phyloP scores from a whole-genome alignment of 805 yeast genomes.

The Monosporozyma yasuniensis region DNA sequence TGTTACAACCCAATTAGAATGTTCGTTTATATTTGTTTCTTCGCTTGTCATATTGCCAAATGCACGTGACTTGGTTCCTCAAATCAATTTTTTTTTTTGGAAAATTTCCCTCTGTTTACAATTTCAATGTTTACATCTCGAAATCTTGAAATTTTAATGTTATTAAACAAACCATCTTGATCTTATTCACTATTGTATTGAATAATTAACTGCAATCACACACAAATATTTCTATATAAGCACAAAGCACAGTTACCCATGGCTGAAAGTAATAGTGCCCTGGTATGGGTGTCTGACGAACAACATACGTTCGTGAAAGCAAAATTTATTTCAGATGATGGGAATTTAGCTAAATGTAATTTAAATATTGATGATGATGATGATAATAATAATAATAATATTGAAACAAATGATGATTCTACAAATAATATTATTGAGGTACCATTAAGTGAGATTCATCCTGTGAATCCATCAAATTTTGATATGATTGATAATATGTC shows the following conservation, averaged over 20 bases:
- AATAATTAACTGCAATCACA: no score
- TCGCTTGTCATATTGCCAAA: no score
- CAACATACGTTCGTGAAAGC: conserved; percentile 24
- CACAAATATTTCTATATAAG: background rate
- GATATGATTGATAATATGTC: conserved; percentile 94
- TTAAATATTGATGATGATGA: conserved; percentile 13
- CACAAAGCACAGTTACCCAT: background rate
- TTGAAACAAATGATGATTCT: conserved; percentile 9
- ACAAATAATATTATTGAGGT: conserved; percentile 7
- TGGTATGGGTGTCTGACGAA: conserved; percentile 29
- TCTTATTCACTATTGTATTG: background rate
- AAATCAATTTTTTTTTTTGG: background rate
- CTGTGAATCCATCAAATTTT: conserved; percentile 78
- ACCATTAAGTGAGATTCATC: conserved; percentile 32
- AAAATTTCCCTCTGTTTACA: background rate
- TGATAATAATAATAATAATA: conserved; percentile 13
- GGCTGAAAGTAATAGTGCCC: conserved; percentile 1
- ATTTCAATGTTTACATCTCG: background rate
- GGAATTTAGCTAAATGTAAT: conserved; percentile 14
- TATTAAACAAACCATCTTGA: background rate
- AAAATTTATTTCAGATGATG: conserved; percentile 11
- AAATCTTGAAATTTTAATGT: background rate
- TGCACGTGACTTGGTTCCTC: background rate
- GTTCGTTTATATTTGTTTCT: no score
- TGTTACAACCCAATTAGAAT: no score